These are phyloP conservation scores for Thuidium tamariscinum DNA, from an alignment of 225 moss, liverwort and hornwort genomes.

Conservation along the genomic window DNA sequence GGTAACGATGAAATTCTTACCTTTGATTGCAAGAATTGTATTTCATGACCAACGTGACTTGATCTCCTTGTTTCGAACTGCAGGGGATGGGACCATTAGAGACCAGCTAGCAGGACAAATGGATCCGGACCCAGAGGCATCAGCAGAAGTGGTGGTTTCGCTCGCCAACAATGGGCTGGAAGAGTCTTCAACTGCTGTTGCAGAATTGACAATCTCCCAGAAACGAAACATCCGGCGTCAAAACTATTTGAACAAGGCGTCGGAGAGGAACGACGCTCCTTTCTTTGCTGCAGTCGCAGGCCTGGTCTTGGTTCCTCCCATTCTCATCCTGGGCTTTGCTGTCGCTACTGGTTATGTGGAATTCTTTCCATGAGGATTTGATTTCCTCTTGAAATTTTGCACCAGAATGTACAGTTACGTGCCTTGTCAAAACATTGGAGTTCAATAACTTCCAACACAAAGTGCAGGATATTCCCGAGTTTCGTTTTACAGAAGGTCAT, in stretches of 20 bases:
- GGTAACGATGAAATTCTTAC: not conserved
- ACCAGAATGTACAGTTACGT: not conserved
- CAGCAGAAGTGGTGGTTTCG: constrained; percentile 21
- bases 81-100: constrained; percentile 39
- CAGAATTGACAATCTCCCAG: constrained; percentile 55
- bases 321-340: constrained; percentile 57
- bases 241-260: constrained; percentile 55
- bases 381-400: not conserved
- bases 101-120: constrained; percentile 43
- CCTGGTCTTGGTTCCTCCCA: constrained; percentile 59
- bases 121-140: constrained; percentile 8
- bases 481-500: no score
- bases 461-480: not conserved
- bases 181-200: not conserved
- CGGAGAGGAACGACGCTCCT: constrained; percentile 63
- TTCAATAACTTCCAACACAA: not conserved
- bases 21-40: not conserved
- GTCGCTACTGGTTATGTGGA: constrained; percentile 72
- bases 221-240: constrained; percentile 71
- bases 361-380: constrained; percentile 29
- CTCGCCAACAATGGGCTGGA: constrained; percentile 19
- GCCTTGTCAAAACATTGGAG: not conserved
- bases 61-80: not conserved
- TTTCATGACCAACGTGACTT: not conserved
- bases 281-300: constrained; percentile 59